Conservation (phyloP, 768 basidiomycete genomes). For the Termitomyces sp. region DNA sequence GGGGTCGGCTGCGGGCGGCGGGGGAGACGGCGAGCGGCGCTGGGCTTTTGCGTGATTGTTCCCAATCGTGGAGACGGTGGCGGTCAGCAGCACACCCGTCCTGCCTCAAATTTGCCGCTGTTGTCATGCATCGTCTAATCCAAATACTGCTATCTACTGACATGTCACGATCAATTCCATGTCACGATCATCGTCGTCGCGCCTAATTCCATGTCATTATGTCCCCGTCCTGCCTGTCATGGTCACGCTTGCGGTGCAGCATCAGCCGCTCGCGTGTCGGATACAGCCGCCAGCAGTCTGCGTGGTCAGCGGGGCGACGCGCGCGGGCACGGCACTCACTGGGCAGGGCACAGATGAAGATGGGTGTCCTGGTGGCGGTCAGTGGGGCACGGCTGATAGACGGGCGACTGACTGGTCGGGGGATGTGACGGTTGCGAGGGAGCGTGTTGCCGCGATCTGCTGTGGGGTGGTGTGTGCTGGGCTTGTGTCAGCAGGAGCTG, state of each 20-base stretch:
- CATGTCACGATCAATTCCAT: slow-evolving; percentile 69
- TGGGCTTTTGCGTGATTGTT: slow-evolving; percentile 15
- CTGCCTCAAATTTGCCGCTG: slow-evolving; percentile 2
- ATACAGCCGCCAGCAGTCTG: slow-evolving; percentile 68
- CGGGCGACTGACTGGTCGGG: slow-evolving; percentile 46
- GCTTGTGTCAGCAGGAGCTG: background rate
- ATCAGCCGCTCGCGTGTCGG: slow-evolving; percentile 65
- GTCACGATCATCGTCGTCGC: slow-evolving; percentile 69
- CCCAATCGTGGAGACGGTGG: slow-evolving; percentile 13
- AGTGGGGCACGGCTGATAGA: background rate
- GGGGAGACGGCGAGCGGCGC: slow-evolving; percentile 11
- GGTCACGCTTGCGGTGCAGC: slow-evolving; percentile 70
- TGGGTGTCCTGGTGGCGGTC: slow-evolving; percentile 54
- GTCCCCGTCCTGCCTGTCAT: slow-evolving; percentile 47
- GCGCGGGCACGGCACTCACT: slow-evolving; percentile 26
- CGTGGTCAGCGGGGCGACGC: background rate
- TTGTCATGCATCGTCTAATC: background rate
- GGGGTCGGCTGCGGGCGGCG: slow-evolving; percentile 14
- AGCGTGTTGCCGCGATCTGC: slow-evolving; percentile 39
- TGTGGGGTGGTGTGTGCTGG: slow-evolving; percentile 50
- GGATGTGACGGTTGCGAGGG: slow-evolving; percentile 54
- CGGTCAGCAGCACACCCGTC: background rate
- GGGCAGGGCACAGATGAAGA: slow-evolving; percentile 71
- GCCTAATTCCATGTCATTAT: slow-evolving; percentile 77
- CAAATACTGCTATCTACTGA: slow-evolving; percentile 22